Evolutionary conservation across 306 rosid genomes (phyloP).

Genomic region (Ormosia semicastrata): DNA sequence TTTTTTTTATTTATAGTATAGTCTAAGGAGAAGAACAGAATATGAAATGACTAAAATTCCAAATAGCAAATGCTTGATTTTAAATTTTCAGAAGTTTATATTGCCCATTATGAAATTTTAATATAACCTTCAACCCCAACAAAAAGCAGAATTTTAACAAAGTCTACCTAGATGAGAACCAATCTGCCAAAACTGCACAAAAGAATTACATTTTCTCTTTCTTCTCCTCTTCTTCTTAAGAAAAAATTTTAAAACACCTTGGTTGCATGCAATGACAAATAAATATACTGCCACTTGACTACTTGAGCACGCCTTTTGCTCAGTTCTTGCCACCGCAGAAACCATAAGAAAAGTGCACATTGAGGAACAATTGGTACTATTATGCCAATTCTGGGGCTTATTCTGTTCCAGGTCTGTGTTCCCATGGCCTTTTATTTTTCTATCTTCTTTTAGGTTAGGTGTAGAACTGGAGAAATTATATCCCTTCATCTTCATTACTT

Average conservation of each 20-base stretch:
- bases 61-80: neutral
- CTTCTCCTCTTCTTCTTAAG: neutral
- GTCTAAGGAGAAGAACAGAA: neutral
- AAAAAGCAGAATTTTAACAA: neutral
- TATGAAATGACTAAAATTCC: constrained; percentile 2
- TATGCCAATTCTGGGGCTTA: neutral
- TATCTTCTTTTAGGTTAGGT: neutral
- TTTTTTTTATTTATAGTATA: neutral
- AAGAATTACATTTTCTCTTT: neutral
- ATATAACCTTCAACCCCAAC: neutral
- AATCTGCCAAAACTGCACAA: neutral
- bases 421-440: neutral
- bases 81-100: neutral
- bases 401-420: neutral
- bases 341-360: neutral
- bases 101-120: neutral
- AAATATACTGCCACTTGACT: neutral
- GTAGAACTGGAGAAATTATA: neutral
- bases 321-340: neutral
- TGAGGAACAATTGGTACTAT: neutral
- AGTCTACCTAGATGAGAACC: neutral
- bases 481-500: neutral
- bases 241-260: neutral
- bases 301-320: neutral
- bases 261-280: neutral